Conservation (phyloP, 2,329 filamentous ascomycete genomes). For the Beauveria rudraprayagi region DNA sequence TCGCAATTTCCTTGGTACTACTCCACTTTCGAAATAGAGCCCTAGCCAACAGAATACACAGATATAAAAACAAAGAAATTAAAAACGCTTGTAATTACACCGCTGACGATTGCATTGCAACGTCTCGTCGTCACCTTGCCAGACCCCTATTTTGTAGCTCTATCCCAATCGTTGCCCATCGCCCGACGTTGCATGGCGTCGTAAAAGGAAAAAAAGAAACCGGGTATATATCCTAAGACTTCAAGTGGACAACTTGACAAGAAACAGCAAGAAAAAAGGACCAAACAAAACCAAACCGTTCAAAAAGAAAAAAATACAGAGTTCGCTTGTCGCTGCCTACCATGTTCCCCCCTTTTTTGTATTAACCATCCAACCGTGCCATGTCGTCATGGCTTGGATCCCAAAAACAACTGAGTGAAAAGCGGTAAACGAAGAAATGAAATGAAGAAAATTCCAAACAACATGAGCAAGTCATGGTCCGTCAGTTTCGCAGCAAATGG, state of each 20-base stretch:
- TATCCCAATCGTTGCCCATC: neutral
- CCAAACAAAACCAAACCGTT: slow-evolving; percentile 8
- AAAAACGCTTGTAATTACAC: neutral
- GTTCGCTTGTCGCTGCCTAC: slow-evolving; percentile 7
- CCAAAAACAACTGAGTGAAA: slow-evolving; percentile 3
- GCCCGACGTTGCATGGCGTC: neutral
- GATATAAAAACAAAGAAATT: neutral
- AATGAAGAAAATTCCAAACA: neutral
- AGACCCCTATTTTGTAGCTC: neutral
- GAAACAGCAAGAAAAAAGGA: neutral
- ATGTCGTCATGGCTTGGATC: neutral
- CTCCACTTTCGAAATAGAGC: no score
- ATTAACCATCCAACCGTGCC: slow-evolving; percentile 3
- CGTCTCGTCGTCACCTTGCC: neutral
- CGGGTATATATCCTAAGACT: slow-evolving; percentile 15
- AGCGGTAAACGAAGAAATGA: slow-evolving; percentile 7
- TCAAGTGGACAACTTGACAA: slow-evolving; percentile 7
- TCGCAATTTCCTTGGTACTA: no score
- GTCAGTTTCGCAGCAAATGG: neutral
- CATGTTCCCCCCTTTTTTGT: neutral
- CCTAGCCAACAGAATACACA: neutral
- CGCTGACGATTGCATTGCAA: neutral
- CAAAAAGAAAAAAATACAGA: neutral
- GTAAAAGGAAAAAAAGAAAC: neutral
- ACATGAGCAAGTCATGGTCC: neutral